These are phyloP conservation scores for Haplosporangium sp. DNA, from an alignment of 371 early-diverging fungal genomes.

Conservation along the genomic window DNA sequence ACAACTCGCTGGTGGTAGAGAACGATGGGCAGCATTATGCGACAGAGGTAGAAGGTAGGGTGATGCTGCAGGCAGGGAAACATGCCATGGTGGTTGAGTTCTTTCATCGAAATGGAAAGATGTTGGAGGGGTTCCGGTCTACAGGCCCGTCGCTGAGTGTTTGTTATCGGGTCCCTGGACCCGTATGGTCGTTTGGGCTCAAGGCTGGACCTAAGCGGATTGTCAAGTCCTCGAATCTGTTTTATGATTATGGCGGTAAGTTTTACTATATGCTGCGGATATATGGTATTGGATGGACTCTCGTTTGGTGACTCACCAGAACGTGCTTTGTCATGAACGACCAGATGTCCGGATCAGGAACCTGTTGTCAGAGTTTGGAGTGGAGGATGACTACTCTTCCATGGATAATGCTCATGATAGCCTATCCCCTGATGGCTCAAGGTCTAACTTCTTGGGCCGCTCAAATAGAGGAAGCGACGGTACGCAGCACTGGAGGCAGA, in stretches of 20 bases:
- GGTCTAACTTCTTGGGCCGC: not conserved
- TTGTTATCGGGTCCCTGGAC: slow-evolving; percentile 40
- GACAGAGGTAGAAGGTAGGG: slow-evolving; percentile 52
- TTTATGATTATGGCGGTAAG: slow-evolving; percentile 48
- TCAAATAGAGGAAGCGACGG: not conserved
- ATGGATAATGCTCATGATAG: slow-evolving; percentile 2
- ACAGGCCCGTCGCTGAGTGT: slow-evolving; percentile 45
- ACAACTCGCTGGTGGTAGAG: slow-evolving; percentile 55
- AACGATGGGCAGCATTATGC: slow-evolving; percentile 60
- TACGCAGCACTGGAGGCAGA: slow-evolving; percentile 1
- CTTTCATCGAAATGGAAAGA: slow-evolving; percentile 59
- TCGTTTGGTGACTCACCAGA: too few relatives aligned
- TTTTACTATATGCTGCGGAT: not conserved
- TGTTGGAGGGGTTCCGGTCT: slow-evolving; percentile 59
- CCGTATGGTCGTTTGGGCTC: slow-evolving; percentile 47
- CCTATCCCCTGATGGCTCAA: not conserved
- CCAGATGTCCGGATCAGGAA: slow-evolving; percentile 29
- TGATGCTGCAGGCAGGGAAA: slow-evolving; percentile 48
- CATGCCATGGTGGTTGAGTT: slow-evolving; percentile 56
- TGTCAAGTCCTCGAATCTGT: slow-evolving; percentile 41
- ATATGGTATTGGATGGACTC: not conserved
- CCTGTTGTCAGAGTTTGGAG: slow-evolving; percentile 28
- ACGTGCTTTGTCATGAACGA: not conserved
- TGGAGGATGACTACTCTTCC: slow-evolving; percentile 20
- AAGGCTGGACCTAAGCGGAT: slow-evolving; percentile 39